Conservation (phyloP, 2,329 filamentous ascomycete genomes). For the Aspergillus thermomutatus region DNA sequence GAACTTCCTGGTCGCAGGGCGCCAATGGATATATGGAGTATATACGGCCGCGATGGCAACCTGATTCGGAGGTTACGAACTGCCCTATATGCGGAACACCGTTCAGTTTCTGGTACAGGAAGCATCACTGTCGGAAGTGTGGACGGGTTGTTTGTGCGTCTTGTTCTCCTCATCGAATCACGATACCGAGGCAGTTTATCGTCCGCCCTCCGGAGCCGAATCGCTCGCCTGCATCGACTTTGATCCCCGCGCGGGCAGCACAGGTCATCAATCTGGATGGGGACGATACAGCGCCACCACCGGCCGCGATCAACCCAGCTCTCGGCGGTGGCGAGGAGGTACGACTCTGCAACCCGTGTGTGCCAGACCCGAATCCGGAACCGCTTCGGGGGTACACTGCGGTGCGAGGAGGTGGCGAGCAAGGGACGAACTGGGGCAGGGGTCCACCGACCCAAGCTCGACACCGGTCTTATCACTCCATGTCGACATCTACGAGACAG, state of each 20-base stretch:
- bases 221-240: constrained; percentile 40
- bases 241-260: constrained; percentile 40
- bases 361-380: constrained; percentile 64
- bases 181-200: constrained; percentile 89
- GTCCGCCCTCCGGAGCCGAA: constrained; percentile 66
- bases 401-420: constrained; percentile 18
- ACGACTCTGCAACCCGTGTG: constrained; percentile 69
- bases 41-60: constrained; percentile 77
- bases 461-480: constrained; percentile 26
- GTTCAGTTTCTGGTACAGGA: constrained; percentile 82
- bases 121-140: constrained; percentile 96
- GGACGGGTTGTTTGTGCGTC: constrained; percentile 84
- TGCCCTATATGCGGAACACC: constrained; percentile 80
- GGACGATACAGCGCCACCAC: constrained; percentile 30
- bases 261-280: constrained; percentile 47
- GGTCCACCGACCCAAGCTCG: constrained; percentile 15
- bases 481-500: constrained; percentile 15
- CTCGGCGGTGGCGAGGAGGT: constrained; percentile 66
- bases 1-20: constrained; percentile 14
- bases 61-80: constrained; percentile 73
- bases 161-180: constrained; percentile 92
- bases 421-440: constrained; percentile 10
- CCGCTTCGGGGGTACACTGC: constrained; percentile 44
- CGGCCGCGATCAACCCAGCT: constrained; percentile 42
- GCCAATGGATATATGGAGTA: constrained; percentile 38